phyloP scores from a whole-genome alignment of 768 basidiomycete species.

The Clitopilus hobsonii region DNA sequence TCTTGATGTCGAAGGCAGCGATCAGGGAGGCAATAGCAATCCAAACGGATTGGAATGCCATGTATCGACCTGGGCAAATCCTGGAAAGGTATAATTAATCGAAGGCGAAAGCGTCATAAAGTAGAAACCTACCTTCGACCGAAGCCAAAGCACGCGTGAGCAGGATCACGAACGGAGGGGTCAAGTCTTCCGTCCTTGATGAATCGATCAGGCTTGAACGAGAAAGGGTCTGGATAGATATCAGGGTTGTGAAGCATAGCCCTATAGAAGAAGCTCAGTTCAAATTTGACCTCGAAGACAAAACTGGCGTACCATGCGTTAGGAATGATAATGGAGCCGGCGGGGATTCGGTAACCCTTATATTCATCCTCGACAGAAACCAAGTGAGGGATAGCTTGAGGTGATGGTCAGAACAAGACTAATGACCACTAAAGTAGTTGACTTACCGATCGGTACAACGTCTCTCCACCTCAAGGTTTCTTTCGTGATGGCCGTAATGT shows the following conservation, averaged over 20 bases:
- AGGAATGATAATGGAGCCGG: constrained; percentile 24
- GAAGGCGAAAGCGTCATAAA: background rate
- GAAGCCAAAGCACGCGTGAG: constrained; percentile 25
- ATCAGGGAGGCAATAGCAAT: constrained; percentile 24
- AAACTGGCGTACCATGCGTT: constrained; percentile 26
- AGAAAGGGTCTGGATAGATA: constrained; percentile 33
- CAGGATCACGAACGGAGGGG: constrained; percentile 19
- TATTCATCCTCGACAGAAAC: constrained; percentile 16
- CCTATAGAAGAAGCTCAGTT: constrained; percentile 17
- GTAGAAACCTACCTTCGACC: constrained; percentile 17
- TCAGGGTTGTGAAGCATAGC: constrained; percentile 33
- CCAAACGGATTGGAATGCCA: constrained; percentile 27
- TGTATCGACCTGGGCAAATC: constrained; percentile 29
- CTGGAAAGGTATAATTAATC: constrained; percentile 5
- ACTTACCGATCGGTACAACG: constrained; percentile 19
- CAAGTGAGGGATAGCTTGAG: background rate
- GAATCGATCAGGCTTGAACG: constrained; percentile 39
- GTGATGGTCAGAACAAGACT: background rate
- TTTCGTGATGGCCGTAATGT: constrained; percentile 23
- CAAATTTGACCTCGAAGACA: no score
- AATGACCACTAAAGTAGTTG: background rate
- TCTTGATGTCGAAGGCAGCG: constrained; percentile 23
- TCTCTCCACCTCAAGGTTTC: constrained; percentile 24
- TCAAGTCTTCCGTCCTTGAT: constrained; percentile 21
- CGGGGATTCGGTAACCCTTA: constrained; percentile 24